These are phyloP conservation scores for Citrus maxima DNA, from an alignment of 345 rosid genomes.

Conservation along the genomic window DNA sequence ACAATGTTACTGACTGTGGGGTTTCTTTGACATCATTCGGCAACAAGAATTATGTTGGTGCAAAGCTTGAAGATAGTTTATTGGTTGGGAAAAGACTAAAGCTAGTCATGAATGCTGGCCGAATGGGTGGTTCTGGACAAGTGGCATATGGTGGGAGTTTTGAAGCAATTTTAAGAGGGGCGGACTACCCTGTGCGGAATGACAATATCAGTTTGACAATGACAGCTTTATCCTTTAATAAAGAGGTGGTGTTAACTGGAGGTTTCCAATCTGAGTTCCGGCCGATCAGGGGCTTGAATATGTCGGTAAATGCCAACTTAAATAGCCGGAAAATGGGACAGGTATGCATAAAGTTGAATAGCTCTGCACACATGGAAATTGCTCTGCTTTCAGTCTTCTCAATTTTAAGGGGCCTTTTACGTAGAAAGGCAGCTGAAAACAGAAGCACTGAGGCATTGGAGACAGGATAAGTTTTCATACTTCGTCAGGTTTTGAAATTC, in stretches of 20 bases:
- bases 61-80: conserved; percentile 75
- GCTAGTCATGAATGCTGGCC: conserved; percentile 61
- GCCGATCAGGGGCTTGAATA: conserved; percentile 47
- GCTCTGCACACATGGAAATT: conserved; percentile 70
- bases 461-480: conserved; percentile 28
- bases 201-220: conserved; percentile 52
- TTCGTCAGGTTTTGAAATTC: not conserved
- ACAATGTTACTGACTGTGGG: conserved; percentile 61
- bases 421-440: conserved; percentile 37
- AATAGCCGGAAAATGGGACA: conserved; percentile 80
- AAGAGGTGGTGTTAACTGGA: conserved; percentile 69
- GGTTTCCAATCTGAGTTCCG: conserved; percentile 69
- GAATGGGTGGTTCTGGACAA: conserved; percentile 57
- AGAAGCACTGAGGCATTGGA: conserved; percentile 33
- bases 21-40: conserved; percentile 60
- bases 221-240: conserved; percentile 61
- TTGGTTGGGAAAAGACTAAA: conserved; percentile 70
- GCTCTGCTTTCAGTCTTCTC: conserved; percentile 60
- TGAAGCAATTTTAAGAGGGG: conserved; percentile 73
- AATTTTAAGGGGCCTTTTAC: conserved; percentile 46
- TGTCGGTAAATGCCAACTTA: conserved; percentile 56
- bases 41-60: conserved; percentile 59
- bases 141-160: conserved; percentile 71
- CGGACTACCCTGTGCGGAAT: conserved; percentile 71
- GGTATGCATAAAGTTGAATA: conserved; percentile 55